phyloP scores from a whole-genome alignment of 441 rosid genomes.

The Monsonia emarginata region DNA sequence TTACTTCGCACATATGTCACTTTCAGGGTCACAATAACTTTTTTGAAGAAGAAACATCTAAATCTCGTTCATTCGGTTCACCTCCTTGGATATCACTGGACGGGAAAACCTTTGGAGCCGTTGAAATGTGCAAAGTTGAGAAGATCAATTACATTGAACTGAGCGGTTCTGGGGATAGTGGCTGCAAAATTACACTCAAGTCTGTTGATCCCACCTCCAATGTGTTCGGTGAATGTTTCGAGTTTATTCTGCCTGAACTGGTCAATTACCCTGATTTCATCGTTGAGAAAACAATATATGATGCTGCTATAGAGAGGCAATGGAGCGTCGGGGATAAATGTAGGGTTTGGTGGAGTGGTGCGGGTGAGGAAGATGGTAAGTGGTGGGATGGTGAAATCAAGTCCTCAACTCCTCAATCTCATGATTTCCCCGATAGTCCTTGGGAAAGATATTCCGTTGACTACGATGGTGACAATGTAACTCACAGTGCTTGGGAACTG shows the following conservation, averaged over 20 bases:
- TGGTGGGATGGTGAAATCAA: constrained; percentile 66
- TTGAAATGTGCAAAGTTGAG: constrained; percentile 53
- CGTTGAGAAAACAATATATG: constrained; percentile 57
- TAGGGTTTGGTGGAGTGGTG: constrained; percentile 60
- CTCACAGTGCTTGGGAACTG: constrained; percentile 71
- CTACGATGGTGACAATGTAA: constrained; percentile 32
- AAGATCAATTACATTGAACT: constrained; percentile 43
- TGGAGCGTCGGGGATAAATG: constrained; percentile 53
- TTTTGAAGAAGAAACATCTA: background rate
- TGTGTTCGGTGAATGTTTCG: constrained; percentile 34
- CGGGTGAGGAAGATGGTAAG: constrained; percentile 38
- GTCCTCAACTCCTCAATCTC: constrained; percentile 35
- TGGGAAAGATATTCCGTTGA: constrained; percentile 54
- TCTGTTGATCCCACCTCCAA: constrained; percentile 40
- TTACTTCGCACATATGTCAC: constrained; percentile 18
- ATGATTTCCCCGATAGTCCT: constrained; percentile 57
- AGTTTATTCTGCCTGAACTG: constrained; percentile 54
- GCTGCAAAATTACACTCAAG: constrained; percentile 59
- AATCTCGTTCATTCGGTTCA: constrained; percentile 28
- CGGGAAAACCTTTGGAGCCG: constrained; percentile 36
- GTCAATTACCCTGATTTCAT: constrained; percentile 54
- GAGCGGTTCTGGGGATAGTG: constrained; percentile 71
- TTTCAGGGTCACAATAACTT: constrained; percentile 46
- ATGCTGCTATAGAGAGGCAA: constrained; percentile 41
- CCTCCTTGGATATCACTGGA: constrained; percentile 42